Conservation (phyloP, 2,329 filamentous ascomycete species). For the Annulohypoxylon truncatum region DNA sequence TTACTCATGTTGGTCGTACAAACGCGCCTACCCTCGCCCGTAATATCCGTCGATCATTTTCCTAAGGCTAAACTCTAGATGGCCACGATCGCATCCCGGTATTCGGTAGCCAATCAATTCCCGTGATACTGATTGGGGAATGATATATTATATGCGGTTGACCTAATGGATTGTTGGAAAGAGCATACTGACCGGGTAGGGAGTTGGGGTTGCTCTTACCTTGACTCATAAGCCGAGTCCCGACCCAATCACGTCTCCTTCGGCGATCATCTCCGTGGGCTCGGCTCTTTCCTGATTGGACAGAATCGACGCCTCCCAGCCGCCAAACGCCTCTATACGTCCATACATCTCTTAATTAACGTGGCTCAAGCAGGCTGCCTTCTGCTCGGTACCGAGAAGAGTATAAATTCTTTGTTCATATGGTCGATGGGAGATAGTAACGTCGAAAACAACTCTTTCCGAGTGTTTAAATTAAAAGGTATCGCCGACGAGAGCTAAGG, state of each 20-base stretch:
- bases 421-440: not conserved
- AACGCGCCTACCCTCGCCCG: no score
- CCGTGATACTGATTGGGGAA: not conserved
- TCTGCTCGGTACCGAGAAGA: not conserved
- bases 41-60: constrained; percentile 5
- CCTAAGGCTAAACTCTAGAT: not conserved
- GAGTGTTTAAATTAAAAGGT: not conserved
- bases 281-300: constrained; percentile 3
- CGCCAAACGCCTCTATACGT: not conserved
- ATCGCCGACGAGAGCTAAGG: not conserved
- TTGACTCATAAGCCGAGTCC: constrained; percentile 1
- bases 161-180: not conserved
- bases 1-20: constrained; percentile 15
- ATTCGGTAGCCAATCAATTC: constrained; percentile 1
- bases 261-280: constrained; percentile 2
- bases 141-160: not conserved
- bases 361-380: not conserved
- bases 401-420: not conserved
- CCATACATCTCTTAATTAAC: not conserved
- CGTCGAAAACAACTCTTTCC: not conserved
- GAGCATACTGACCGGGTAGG: no score
- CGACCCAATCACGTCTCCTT: constrained; percentile 1
- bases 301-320: not conserved
- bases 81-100: not conserved
- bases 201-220: not conserved